Evolutionary conservation across 805 yeast species (phyloP).

Genomic region (Saccharomyces paradoxus): DNA sequence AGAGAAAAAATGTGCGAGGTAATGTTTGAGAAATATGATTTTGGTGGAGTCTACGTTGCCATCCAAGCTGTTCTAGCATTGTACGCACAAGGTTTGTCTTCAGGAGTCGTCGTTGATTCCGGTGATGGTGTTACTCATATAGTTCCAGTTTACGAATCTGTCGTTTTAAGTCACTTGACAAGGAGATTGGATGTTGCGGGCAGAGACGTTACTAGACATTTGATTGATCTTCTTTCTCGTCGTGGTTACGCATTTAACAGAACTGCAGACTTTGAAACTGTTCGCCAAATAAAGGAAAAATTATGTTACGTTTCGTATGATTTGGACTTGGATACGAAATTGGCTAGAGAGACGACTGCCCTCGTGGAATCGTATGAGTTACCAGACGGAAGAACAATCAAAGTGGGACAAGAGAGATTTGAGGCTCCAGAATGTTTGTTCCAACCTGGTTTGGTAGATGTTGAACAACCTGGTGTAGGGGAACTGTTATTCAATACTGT

Average conservation of each 20-base stretch:
- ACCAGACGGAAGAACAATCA: slow-evolving; percentile 93
- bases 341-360: slow-evolving; percentile 92
- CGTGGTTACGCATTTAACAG: slow-evolving; percentile 97
- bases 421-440: slow-evolving; percentile 67
- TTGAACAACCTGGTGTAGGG: slow-evolving; percentile 95
- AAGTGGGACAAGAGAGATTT: slow-evolving; percentile 90
- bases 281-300: slow-evolving; percentile 94
- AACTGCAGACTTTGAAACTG: slow-evolving; percentile 98
- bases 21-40: slow-evolving; percentile 87
- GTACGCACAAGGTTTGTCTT: slow-evolving; percentile 92
- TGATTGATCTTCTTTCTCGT: slow-evolving; percentile 82
- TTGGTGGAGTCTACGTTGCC: slow-evolving; percentile 91
- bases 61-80: slow-evolving; percentile 97
- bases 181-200: slow-evolving; percentile 95
- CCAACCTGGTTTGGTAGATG: slow-evolving; percentile 91
- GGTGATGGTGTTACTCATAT: slow-evolving; percentile 83
- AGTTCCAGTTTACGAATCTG: slow-evolving; percentile 95
- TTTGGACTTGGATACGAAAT: slow-evolving; percentile 75
- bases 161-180: slow-evolving; percentile 89
- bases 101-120: slow-evolving; percentile 97
- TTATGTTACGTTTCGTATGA: slow-evolving; percentile 93
- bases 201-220: slow-evolving; percentile 93
- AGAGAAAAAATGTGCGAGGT: slow-evolving; percentile 89
- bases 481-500: slow-evolving; percentile 86
- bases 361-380: slow-evolving; percentile 85